A percentile compares a stretch with the other conserved stretches of the same genome.
These are phyloP conservation scores for Aurinia saxatilis DNA, from an alignment of 345 rosid species.

Conservation along the genomic window DNA sequence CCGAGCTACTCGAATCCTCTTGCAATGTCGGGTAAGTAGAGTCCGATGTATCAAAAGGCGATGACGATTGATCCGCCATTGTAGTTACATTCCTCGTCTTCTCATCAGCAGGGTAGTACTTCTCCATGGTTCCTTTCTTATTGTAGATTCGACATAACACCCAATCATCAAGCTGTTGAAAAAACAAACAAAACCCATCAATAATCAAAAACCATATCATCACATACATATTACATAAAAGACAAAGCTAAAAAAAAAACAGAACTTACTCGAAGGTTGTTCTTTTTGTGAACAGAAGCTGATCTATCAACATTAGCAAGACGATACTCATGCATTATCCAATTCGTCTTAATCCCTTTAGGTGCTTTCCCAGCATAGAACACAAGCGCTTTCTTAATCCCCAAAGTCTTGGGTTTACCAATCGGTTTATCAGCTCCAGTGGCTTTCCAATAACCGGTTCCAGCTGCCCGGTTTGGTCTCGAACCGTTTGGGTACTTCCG, in stretches of 20 bases:
- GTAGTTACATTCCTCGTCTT: constrained; percentile 16
- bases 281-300: constrained; percentile 46
- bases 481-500: constrained; percentile 89
- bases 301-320: constrained; percentile 83
- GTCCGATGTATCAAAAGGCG: constrained; percentile 48
- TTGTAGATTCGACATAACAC: constrained; percentile 81
- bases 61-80: constrained; percentile 11
- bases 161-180: constrained; percentile 93
- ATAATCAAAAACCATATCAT: background rate
- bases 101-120: constrained; percentile 22
- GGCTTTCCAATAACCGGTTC: constrained; percentile 89
- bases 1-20: constrained; percentile 66
- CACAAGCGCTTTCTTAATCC: constrained; percentile 82
- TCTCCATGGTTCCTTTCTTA: constrained; percentile 80
- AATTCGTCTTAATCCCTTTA: constrained; percentile 69
- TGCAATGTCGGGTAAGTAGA: constrained; percentile 50
- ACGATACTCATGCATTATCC: constrained; percentile 99
- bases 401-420: constrained; percentile 72
- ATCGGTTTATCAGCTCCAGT: constrained; percentile 95
- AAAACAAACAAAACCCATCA: background rate
- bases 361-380: constrained; percentile 96
- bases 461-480: constrained; percentile 87
- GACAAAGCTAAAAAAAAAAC: background rate
- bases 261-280: constrained; percentile 54
- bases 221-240: background rate